A percentile compares a stretch with the other conserved stretches of the same genome.
These are phyloP conservation scores for Hypoxylon sp. DNA, from an alignment of 2,329 filamentous ascomycete genomes.

Conservation along the genomic window DNA sequence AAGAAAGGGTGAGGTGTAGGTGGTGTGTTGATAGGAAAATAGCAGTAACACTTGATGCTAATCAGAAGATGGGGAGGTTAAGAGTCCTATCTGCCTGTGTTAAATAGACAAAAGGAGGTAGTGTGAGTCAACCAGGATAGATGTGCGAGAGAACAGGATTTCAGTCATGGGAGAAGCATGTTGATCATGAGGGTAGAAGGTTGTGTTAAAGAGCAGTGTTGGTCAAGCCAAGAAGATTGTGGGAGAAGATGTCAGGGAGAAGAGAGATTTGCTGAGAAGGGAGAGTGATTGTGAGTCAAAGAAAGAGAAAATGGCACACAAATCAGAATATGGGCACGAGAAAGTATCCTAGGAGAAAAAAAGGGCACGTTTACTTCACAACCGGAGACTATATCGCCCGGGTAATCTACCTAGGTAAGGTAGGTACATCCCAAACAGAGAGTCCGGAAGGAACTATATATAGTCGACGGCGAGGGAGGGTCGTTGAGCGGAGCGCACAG, in stretches of 20 bases:
- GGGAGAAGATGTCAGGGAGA: background rate
- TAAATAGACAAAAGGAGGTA: background rate
- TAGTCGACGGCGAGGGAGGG: no score
- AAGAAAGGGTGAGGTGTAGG: background rate
- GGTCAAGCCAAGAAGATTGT: background rate
- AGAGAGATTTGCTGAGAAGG: background rate
- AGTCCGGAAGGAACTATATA: no score
- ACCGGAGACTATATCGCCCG: no score
- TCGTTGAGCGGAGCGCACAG: no score
- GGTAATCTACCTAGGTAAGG: no score
- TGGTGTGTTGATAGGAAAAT: background rate
- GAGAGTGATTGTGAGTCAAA: background rate
- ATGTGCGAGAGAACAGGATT: background rate
- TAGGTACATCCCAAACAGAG: no score
- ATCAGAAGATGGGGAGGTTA: background rate
- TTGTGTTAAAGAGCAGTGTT: background rate
- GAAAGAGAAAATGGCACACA: background rate
- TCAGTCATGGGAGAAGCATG: background rate
- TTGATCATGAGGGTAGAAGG: background rate
- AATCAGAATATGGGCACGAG: background rate
- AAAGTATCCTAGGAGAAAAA: no score
- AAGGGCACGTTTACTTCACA: no score
- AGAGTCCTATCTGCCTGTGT: background rate
- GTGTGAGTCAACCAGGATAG: background rate
- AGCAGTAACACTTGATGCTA: background rate